A percentile compares a stretch with the other conserved stretches of the same genome.
Evolutionary conservation across 768 basidiomycete species (phyloP).

Genomic region (Hericium alpestre): DNA sequence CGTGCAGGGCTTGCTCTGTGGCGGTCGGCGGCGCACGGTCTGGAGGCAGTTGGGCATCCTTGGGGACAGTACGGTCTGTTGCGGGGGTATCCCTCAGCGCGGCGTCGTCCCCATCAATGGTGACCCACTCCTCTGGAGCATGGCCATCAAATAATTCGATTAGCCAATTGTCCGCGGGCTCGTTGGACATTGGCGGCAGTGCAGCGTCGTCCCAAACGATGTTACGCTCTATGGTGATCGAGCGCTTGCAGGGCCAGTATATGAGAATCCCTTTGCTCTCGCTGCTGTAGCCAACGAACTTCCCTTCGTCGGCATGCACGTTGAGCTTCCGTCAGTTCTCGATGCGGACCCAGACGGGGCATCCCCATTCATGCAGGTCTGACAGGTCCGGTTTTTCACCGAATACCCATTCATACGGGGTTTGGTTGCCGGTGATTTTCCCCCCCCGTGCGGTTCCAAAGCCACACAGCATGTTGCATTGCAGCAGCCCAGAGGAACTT

Average conservation of each 20-base stretch:
- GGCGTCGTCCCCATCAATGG: neutral
- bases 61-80: neutral
- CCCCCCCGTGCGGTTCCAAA: slow-evolving; percentile 10
- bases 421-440: slow-evolving; percentile 3
- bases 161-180: neutral
- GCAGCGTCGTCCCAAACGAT: slow-evolving; percentile 3
- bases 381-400: slow-evolving; percentile 19
- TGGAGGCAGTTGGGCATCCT: too few relatives aligned
- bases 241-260: slow-evolving; percentile 23
- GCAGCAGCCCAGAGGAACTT: slow-evolving; percentile 20
- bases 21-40: neutral
- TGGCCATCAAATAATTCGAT: neutral
- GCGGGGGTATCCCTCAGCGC: neutral
- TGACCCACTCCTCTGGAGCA: neutral
- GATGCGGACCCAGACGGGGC: slow-evolving; percentile 10
- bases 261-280: too few relatives aligned
- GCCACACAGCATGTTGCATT: slow-evolving; percentile 11
- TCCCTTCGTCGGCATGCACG: neutral
- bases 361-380: slow-evolving; percentile 4
- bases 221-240: slow-evolving; percentile 19
- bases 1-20: neutral
- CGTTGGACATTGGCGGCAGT: neutral
- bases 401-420: slow-evolving; percentile 10
- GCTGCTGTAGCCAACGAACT: too few relatives aligned
- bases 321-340: slow-evolving; percentile 8